Evolutionary conservation across 441 rosid genomes (phyloP).

Genomic region (Croton setiger): DNA sequence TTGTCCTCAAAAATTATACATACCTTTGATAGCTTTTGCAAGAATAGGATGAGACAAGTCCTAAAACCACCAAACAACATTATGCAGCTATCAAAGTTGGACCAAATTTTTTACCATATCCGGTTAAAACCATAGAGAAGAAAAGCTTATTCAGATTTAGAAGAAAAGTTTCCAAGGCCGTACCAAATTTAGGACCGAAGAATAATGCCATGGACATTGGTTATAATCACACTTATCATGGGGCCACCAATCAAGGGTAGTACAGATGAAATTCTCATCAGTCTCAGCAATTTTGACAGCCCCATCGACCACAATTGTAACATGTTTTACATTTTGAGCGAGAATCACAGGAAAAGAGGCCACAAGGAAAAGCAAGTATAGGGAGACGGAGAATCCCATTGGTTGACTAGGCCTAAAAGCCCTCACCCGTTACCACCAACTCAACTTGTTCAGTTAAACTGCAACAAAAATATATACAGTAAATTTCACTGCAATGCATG

Average conservation of each 20-base stretch:
- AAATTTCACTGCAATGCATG: neutral
- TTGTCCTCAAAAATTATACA: conserved; percentile 17
- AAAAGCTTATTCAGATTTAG: conserved; percentile 15
- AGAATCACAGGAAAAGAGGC: conserved; percentile 39
- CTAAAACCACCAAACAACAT: conserved; percentile 38
- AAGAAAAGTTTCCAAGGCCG: conserved; percentile 5
- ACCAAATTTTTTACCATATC: neutral
- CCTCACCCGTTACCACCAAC: conserved; percentile 17
- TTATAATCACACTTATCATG: conserved; percentile 92
- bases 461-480: conserved; percentile 21
- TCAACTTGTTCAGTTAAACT: conserved; percentile 29
- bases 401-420: conserved; percentile 10
- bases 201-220: conserved; percentile 86
- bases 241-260: conserved; percentile 99
- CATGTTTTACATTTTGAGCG: conserved; percentile 42
- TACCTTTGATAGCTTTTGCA: conserved; percentile 79
- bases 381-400: conserved; percentile 49
- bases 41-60: conserved; percentile 77
- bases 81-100: conserved; percentile 12
- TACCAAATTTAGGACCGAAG: conserved; percentile 80
- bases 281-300: conserved; percentile 45
- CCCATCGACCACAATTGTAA: conserved; percentile 53
- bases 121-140: neutral
- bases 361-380: conserved; percentile 36
- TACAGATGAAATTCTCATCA: conserved; percentile 86